Evolutionary conservation across 2,329 filamentous ascomycete species (phyloP).

Genomic region (Fusarium luffae): DNA sequence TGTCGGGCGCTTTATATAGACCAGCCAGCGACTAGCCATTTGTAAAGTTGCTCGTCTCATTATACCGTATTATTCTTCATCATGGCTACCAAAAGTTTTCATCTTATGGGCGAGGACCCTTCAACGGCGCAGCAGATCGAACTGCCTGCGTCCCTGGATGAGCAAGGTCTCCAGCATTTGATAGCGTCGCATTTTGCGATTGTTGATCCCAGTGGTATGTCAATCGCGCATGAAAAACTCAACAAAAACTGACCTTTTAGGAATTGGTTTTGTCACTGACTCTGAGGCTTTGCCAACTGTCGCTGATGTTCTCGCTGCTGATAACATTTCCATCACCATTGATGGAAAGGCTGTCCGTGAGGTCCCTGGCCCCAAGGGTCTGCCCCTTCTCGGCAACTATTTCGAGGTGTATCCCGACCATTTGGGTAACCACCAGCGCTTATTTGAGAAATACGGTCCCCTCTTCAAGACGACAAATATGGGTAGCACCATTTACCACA

Average conservation of each 20-base stretch:
- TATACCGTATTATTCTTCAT: not conserved
- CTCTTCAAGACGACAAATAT: slow-evolving; percentile 64
- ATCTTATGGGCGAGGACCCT: slow-evolving; percentile 55
- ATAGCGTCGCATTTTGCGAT: slow-evolving; percentile 57
- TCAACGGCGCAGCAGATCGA: slow-evolving; percentile 53
- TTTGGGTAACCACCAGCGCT: slow-evolving; percentile 65
- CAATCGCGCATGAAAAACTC: no score
- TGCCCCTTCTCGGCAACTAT: slow-evolving; percentile 64
- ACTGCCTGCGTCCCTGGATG: slow-evolving; percentile 49
- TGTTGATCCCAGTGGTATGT: slow-evolving; percentile 54
- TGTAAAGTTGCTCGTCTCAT: slow-evolving; percentile 1
- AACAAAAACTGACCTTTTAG: slow-evolving; percentile 39
- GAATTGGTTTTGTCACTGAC: slow-evolving; percentile 52
- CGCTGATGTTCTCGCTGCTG: slow-evolving; percentile 50
- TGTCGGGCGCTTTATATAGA: slow-evolving; percentile 29
- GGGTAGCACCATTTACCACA: slow-evolving; percentile 61
- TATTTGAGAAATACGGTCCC: slow-evolving; percentile 64
- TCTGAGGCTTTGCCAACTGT: slow-evolving; percentile 48
- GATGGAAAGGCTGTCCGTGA: slow-evolving; percentile 61
- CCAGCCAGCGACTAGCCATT: slow-evolving; percentile 1
- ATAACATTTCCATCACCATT: slow-evolving; percentile 57
- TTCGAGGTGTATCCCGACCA: slow-evolving; percentile 68
- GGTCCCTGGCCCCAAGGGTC: slow-evolving; percentile 61
- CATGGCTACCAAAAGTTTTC: slow-evolving; percentile 55
- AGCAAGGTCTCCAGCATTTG: slow-evolving; percentile 53